Evolutionary conservation across 768 basidiomycete species (phyloP).

Genomic region (Cystobasidium ongulense): DNA sequence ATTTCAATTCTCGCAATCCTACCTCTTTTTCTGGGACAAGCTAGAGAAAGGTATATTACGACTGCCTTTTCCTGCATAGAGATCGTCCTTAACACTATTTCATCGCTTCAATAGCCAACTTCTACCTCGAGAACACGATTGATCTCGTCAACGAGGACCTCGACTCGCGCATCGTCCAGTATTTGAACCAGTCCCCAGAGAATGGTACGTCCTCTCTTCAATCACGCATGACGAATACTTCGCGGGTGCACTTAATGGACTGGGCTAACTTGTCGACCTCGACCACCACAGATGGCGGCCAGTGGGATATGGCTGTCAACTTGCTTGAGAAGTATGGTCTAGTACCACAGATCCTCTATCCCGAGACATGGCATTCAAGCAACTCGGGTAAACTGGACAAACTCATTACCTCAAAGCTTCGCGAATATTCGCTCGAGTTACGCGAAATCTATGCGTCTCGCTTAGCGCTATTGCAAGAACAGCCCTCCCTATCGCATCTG

Average conservation of each 20-base stretch:
- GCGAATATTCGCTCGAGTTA: constrained; percentile 79
- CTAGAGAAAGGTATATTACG: constrained; percentile 56
- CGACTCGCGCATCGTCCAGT: constrained; percentile 71
- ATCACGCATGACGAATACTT: not conserved
- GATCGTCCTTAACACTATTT: not conserved
- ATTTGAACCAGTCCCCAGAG: constrained; percentile 67
- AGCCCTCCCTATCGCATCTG: constrained; percentile 46
- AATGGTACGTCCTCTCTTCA: constrained; percentile 56
- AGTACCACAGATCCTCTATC: constrained; percentile 57
- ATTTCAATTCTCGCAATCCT: constrained; percentile 68
- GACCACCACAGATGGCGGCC: constrained; percentile 50
- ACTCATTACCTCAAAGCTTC: constrained; percentile 78
- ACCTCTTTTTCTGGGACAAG: constrained; percentile 84
- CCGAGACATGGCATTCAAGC: constrained; percentile 68
- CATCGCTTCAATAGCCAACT: not conserved
- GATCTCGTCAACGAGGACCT: constrained; percentile 68
- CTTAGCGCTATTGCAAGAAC: constrained; percentile 41
- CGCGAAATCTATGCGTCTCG: constrained; percentile 49
- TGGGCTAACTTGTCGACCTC: not conserved
- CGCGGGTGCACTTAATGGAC: not conserved
- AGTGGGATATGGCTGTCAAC: constrained; percentile 85
- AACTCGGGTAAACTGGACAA: constrained; percentile 63
- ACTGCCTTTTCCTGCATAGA: constrained; percentile 55
- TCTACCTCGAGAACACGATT: constrained; percentile 75
- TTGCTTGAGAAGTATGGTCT: constrained; percentile 71